Base-by-base conservation (phyloP, 345 rosid genomes). In the Acer negundo region DNA sequence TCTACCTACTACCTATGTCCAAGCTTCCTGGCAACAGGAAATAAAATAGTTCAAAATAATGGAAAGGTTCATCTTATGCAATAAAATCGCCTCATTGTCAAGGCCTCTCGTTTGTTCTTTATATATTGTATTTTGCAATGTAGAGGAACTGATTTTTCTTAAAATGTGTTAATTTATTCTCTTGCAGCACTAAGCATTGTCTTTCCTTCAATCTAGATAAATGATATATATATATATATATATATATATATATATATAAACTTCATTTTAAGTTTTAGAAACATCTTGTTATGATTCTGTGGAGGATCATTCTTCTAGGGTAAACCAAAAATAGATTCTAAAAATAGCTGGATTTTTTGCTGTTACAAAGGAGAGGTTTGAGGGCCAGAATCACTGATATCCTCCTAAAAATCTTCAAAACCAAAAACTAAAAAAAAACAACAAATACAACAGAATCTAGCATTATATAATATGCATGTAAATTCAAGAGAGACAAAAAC, bases 301-400 rank as follows among this genome's bases (percentile, higher is more conserved):
- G 24, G 63, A 19, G 63, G 17, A 20, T 59, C 26, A 59, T 59
- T 59, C 1, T 59, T 59, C 1, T 20, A n/a, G 23, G 26, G 63
- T 59, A 9, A 20, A 56, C 62, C 55, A 49, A 49, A 49, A 12
- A 62, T 24, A 65, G 0, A 11, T 44, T 17, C 26, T 10, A 44
- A 69, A 69, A 46, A 23, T 69, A 44, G 58, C 31, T 11, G 13
- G 22, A 2, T 12, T 51, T 23, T 11, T 10, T 23, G 24, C 58
- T 22, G 59, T 68, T 69, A 22, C 7, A n/a, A 69, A 77, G 10
- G 82, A 55, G 74, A 38, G 67, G 73, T 10, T 19, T 63, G 64
- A 23, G 38, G 51, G 56, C 58, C 62, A 16, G 46, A 55, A 26
- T 58, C 58, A 20, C 67, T 22, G 40, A 15, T 2, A 53, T 77